phyloP scores from a whole-genome alignment of 768 basidiomycete species.

The Rhizopogon vesiculosus region DNA sequence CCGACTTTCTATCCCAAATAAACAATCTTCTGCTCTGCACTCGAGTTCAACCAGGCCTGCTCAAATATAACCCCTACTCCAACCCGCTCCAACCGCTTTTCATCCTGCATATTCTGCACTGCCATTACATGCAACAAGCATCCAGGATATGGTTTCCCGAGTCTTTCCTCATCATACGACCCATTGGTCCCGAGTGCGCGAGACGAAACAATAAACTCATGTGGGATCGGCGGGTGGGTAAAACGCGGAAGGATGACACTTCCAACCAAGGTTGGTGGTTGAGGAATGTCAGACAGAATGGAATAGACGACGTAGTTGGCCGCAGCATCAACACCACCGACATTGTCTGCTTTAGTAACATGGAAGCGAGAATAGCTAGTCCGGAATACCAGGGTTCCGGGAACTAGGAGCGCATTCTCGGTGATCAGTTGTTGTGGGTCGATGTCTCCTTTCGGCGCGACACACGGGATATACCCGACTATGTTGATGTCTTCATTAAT shows the following conservation, averaged over 20 bases:
- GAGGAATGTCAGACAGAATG: not conserved
- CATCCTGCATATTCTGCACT: not conserved
- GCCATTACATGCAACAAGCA: conserved; percentile 17
- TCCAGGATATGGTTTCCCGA: conserved; percentile 9
- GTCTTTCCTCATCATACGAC: conserved; percentile 6
- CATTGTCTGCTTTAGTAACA: conserved; percentile 1
- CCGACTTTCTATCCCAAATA: too few relatives aligned
- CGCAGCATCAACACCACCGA: not conserved
- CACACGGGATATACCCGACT: not conserved
- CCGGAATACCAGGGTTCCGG: conserved; percentile 18
- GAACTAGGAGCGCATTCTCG: not conserved
- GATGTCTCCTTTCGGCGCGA: not conserved
- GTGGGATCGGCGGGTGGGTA: not conserved
- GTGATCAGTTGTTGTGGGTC: not conserved
- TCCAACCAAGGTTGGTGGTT: conserved; percentile 1
- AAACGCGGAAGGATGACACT: conserved; percentile 11
- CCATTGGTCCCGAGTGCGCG: conserved; percentile 1
- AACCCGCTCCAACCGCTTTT: conserved; percentile 13
- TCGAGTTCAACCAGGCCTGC: conserved; percentile 8
- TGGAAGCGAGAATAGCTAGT: conserved; percentile 10
- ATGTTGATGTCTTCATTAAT: too few relatives aligned
- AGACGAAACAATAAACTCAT: conserved; percentile 15
- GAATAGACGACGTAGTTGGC: conserved; percentile 8
- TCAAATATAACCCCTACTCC: conserved; percentile 14
- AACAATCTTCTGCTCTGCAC: too few relatives aligned